Conservation (phyloP, 2,329 filamentous ascomycete species). For the Hypomyces rosellus region DNA sequence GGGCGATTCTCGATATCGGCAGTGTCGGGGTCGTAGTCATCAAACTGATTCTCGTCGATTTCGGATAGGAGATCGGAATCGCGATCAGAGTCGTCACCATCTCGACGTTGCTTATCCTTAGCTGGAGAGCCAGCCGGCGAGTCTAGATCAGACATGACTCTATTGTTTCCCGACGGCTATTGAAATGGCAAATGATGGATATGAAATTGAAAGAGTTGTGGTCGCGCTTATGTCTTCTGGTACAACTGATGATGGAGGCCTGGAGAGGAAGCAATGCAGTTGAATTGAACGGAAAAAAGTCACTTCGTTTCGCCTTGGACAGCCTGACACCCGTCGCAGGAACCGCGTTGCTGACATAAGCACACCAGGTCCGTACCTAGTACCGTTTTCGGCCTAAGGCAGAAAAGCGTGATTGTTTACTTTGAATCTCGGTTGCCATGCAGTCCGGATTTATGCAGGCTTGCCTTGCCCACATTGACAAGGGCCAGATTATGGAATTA, state of each 20-base stretch:
- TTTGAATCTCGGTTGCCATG: slow-evolving; percentile 23
- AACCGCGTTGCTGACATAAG: slow-evolving; percentile 25
- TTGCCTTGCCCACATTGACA: background rate
- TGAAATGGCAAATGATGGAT: background rate
- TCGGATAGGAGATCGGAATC: slow-evolving; percentile 59
- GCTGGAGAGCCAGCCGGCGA: slow-evolving; percentile 35
- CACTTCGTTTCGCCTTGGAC: slow-evolving; percentile 8
- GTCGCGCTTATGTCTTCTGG: too few species aligned
- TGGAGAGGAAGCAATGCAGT: slow-evolving; percentile 2
- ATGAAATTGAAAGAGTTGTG: too few species aligned
- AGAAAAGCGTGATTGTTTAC: slow-evolving; percentile 27
- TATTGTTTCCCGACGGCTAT: background rate
- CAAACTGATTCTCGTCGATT: slow-evolving; percentile 64
- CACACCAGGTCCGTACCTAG: background rate
- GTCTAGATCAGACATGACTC: slow-evolving; percentile 41
- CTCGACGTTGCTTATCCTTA: slow-evolving; percentile 30
- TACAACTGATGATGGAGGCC: background rate
- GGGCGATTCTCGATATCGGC: slow-evolving; percentile 58
- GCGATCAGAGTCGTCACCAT: slow-evolving; percentile 43
- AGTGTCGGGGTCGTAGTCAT: slow-evolving; percentile 60
- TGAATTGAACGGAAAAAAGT: background rate
- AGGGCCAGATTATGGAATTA: background rate
- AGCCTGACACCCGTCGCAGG: slow-evolving; percentile 1
- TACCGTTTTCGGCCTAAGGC: slow-evolving; percentile 6
- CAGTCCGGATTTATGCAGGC: background rate